Percentiles rank a stretch among this genome's conserved stretches.
Evolutionary conservation across 139 green algal species (phyloP).

Genomic region (Eudorina sp.): DNA sequence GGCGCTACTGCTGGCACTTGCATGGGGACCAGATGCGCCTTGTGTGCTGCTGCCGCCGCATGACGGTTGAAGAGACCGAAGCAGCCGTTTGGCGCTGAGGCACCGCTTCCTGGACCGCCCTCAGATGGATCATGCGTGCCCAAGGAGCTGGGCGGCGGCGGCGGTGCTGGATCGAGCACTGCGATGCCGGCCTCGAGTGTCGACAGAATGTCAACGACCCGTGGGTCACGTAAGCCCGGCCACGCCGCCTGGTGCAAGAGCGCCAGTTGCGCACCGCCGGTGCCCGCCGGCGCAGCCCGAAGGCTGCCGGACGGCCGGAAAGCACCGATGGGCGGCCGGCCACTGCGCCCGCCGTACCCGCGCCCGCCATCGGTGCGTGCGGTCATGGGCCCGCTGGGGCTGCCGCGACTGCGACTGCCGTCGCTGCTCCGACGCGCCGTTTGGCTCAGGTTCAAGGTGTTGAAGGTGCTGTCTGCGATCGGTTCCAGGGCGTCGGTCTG

Average conservation of each 20-base stretch:
- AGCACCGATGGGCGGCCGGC: background rate
- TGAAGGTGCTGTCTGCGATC: background rate
- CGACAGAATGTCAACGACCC: background rate
- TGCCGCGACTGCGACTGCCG: background rate
- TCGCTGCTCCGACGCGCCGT: background rate
- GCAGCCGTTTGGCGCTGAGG: background rate
- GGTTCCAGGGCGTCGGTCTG: background rate
- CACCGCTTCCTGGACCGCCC: background rate
- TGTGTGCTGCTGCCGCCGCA: background rate
- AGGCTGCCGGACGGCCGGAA: conserved; percentile 1
- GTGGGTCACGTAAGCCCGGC: background rate
- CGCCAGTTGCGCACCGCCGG: background rate
- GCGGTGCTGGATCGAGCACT: conserved; percentile 22
- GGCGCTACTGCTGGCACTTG: background rate
- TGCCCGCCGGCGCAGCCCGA: background rate
- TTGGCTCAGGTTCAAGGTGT: background rate
- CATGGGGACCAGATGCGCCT: background rate
- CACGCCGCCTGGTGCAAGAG: conserved; percentile 28
- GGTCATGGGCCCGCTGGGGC: background rate
- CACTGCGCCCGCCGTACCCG: background rate
- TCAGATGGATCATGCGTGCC: background rate
- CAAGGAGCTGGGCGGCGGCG: background rate
- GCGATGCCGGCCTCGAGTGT: conserved; percentile 13
- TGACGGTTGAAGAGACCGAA: conserved; percentile 8
- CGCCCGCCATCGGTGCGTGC: background rate